Evolutionary conservation across 2,329 filamentous ascomycete genomes (phyloP).

Genomic region (Massarina eburnea): DNA sequence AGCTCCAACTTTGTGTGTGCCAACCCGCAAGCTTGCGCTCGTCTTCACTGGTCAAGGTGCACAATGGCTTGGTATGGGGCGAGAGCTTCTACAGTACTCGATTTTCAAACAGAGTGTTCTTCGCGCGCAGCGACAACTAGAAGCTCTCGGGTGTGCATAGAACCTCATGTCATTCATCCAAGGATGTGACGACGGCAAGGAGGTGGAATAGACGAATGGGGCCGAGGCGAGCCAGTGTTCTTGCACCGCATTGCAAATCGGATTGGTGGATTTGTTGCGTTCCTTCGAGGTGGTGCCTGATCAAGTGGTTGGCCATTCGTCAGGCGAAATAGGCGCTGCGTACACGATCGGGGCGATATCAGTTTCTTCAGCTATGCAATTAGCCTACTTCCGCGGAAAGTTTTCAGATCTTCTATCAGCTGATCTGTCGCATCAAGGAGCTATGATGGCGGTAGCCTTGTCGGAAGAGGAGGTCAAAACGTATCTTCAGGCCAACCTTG

Average conservation of each 20-base stretch:
- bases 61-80: constrained; percentile 29
- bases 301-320: constrained; percentile 13
- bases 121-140: not conserved
- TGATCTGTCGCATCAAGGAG: not conserved
- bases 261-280: constrained; percentile 18
- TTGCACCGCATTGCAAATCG: constrained; percentile 18
- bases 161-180: not conserved
- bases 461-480: not conserved
- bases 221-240: not conserved
- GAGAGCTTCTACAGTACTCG: constrained; percentile 4
- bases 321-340: constrained; percentile 19
- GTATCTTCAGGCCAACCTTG: not conserved
- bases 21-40: not conserved
- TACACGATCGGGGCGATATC: constrained; percentile 12
- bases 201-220: not conserved
- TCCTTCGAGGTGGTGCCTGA: constrained; percentile 15
- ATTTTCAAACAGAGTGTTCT: constrained; percentile 13
- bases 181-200: not conserved
- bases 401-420: constrained; percentile 8
- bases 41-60: constrained; percentile 39
- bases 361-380: constrained; percentile 14
- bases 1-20: not conserved
- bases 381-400: constrained; percentile 17
- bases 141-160: not conserved
- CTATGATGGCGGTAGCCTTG: constrained; percentile 4